Conservation (phyloP, 176 grass and related monocot genomes). For the Elaeis guineensis region DNA sequence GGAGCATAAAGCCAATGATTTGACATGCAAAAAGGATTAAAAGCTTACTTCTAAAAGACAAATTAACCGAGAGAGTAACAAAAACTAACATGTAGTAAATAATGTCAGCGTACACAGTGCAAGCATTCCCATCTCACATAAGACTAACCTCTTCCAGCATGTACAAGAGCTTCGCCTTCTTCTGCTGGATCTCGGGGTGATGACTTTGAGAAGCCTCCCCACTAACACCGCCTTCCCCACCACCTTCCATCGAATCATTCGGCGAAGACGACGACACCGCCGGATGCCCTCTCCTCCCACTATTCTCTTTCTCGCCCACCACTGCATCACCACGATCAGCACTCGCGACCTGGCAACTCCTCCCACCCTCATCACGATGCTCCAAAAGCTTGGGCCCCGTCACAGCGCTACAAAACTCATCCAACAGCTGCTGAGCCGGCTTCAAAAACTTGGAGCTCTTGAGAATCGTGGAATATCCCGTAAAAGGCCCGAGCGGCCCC, state of each 20-base stretch:
- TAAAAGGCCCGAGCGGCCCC: constrained; percentile 44
- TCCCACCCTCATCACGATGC: constrained; percentile 2
- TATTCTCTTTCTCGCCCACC: not conserved
- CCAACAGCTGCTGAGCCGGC: constrained; percentile 49
- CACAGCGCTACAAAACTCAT: constrained; percentile 33
- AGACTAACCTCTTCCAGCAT: constrained; percentile 44
- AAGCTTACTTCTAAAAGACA: no score
- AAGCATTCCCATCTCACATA: no score
- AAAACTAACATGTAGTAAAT: no score
- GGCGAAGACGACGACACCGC: constrained; percentile 20
- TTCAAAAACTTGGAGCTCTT: constrained; percentile 34
- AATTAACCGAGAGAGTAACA: no score
- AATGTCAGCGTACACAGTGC: no score
- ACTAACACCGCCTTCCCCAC: no score
- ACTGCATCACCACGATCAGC: no score
- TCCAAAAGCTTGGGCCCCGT: no score
- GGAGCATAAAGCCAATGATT: no score
- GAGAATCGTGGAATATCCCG: constrained; percentile 38
- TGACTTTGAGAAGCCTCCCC: not conserved
- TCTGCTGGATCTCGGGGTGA: constrained; percentile 38
- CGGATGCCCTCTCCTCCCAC: not conserved
- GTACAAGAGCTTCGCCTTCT: constrained; percentile 45
- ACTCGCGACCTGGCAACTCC: not conserved
- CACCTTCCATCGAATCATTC: constrained; percentile 18
- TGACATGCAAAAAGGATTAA: no score